Percentiles rank a stretch among this genome's conserved stretches.
phyloP scores from a whole-genome alignment of 1,284 basidiomycete species.

The Hymenochaete sp. region DNA sequence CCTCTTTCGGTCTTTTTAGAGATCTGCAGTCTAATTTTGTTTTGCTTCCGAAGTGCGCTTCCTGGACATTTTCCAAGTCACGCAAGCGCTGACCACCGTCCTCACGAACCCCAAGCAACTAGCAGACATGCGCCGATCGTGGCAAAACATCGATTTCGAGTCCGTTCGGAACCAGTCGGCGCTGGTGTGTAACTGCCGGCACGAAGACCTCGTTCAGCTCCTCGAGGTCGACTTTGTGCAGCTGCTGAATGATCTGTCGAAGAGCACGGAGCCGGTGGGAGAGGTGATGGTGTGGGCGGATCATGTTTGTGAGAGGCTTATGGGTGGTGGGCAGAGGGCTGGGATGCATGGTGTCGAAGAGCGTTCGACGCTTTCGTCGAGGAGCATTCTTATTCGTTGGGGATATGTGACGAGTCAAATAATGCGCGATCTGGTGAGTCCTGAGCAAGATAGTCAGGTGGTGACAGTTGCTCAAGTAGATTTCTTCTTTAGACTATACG shows the following conservation, averaged over 20 bases:
- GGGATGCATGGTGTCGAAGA: slow-evolving; percentile 43
- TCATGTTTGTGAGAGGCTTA: slow-evolving; percentile 74
- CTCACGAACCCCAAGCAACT: slow-evolving; percentile 79
- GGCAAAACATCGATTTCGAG: slow-evolving; percentile 81
- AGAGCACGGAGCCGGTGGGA: slow-evolving; percentile 72
- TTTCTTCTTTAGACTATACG: slow-evolving; percentile 59
- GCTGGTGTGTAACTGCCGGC: slow-evolving; percentile 82
- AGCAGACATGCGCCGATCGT: slow-evolving; percentile 75
- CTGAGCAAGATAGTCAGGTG: background rate
- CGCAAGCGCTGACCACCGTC: slow-evolving; percentile 76
- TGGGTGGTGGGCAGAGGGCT: slow-evolving; percentile 50
- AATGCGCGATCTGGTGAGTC: slow-evolving; percentile 73
- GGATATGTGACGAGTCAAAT: slow-evolving; percentile 86
- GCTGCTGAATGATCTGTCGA: slow-evolving; percentile 60
- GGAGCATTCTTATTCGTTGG: slow-evolving; percentile 81
- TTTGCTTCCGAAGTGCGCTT: slow-evolving; percentile 55
- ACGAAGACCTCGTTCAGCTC: slow-evolving; percentile 77
- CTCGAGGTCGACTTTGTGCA: slow-evolving; percentile 78
- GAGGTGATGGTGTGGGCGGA: slow-evolving; percentile 86
- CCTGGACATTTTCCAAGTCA: slow-evolving; percentile 83
- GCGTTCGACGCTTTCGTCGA: slow-evolving; percentile 72
- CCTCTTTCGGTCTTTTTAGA: background rate
- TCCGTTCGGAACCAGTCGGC: slow-evolving; percentile 87
- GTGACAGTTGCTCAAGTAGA: slow-evolving; percentile 17
- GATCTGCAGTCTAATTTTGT: slow-evolving; percentile 8